Base-by-base conservation (phyloP, 768 basidiomycete species). In the Auriscalpium vulgare region DNA sequence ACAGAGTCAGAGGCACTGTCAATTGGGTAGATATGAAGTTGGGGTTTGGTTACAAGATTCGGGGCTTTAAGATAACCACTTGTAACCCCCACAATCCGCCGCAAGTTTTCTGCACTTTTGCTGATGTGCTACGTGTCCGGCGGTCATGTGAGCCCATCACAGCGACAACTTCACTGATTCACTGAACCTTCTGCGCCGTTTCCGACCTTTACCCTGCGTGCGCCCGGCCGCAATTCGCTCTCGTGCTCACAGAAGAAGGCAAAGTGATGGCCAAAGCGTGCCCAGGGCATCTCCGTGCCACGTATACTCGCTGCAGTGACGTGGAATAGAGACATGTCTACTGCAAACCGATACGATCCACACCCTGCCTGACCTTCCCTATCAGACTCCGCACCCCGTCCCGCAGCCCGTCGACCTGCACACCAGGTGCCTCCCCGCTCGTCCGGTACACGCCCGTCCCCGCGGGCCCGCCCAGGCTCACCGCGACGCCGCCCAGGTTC, bases 401-500 rank as follows among this genome's bases (percentile, higher is more conserved):
- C 60, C 87, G 78, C 60, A 97, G 82, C 1, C 92, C 93, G 60
- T 95, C 94, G 10, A 91, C 83, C 66, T 91, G 88, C 21, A 91
- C 80, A 13, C 85, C 79, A 47, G 61, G 65, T 37, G 77, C 78
- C 62, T 91, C 88, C 2, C 82, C 84, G 63, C 82, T 84, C 35
- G 88, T 83, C 63, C 95, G 75, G 71, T 94, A 97, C 19, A 97
- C 81, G 2, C 94, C 93, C 1, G 86, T 82, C 8, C 88, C 88
- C 37, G 78, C 82, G 14, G 87, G 72, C 10, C 94, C 93, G n/a
- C 93, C 93, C n/a, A 97, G 79, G 60, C 87, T 92, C 45, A 97
- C 83, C 66, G 94, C 94, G 56, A 97, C 91, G 0, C 89, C 88
- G 10, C 92, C 95, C 23, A 97, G 82, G 65, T 94, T 93, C 23